Conservation (phyloP, 2,329 filamentous ascomycete species). For the Phialemonium atrogriseum region DNA sequence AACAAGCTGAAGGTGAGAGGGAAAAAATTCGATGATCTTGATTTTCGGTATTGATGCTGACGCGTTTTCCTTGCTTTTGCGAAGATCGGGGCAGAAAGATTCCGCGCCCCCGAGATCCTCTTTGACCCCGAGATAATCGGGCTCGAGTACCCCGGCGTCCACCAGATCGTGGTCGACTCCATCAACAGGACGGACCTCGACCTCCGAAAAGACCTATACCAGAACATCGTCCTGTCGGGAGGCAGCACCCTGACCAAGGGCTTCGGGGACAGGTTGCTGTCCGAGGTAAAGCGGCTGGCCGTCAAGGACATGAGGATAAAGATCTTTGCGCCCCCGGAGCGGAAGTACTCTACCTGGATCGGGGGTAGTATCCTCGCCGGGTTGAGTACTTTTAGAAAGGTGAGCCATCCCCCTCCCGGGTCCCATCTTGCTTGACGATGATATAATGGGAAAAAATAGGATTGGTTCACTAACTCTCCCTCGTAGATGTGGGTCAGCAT, state of each 20-base stretch:
- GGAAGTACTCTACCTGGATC: conserved; percentile 99
- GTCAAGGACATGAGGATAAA: conserved; percentile 99
- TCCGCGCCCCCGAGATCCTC: conserved; percentile 91
- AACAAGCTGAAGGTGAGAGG: conserved; percentile 89
- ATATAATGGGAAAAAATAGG: too few relatives aligned
- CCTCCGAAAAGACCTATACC: conserved; percentile 85
- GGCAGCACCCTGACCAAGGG: conserved; percentile 95
- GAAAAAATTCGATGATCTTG: too few relatives aligned
- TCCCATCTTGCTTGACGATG: too few relatives aligned
- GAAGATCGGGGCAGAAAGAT: conserved; percentile 91
- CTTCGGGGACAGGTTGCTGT: conserved; percentile 85
- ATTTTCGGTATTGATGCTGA: too few relatives aligned
- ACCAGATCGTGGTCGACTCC: conserved; percentile 95
- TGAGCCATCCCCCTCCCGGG: too few relatives aligned
- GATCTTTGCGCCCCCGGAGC: conserved; percentile 94
- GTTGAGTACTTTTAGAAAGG: conserved; percentile 97
- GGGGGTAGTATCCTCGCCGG: conserved; percentile 95
- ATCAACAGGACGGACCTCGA: conserved; percentile 95
- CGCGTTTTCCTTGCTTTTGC: too few relatives aligned
- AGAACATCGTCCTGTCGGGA: conserved; percentile 94
- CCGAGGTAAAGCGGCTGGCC: conserved; percentile 85
- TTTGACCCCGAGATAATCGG: conserved; percentile 97
- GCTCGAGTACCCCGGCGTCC: conserved; percentile 90
- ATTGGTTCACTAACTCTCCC: too few relatives aligned
- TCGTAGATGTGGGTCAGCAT: conserved; percentile 97